Conservation (phyloP, 1,284 basidiomycete species). For the Thelephora terrestris region DNA sequence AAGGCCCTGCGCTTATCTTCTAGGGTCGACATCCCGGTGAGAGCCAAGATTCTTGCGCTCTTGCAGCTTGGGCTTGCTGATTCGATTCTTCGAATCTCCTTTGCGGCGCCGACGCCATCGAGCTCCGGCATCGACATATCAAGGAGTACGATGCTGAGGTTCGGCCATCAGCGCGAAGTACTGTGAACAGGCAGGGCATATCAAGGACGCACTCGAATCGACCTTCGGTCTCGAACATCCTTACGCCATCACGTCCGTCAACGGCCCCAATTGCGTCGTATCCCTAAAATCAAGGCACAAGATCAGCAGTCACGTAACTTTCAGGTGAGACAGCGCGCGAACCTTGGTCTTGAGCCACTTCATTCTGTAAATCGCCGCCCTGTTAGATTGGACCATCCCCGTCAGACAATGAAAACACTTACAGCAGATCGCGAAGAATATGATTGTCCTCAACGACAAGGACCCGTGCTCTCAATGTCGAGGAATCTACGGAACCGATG, state of each 20-base stretch:
- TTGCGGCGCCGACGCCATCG: constrained; percentile 81
- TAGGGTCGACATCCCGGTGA: constrained; percentile 87
- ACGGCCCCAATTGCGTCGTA: constrained; percentile 73
- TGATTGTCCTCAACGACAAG: constrained; percentile 81
- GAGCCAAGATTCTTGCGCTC: constrained; percentile 67
- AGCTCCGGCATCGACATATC: constrained; percentile 92
- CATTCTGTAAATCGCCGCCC: constrained; percentile 33
- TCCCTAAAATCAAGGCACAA: constrained; percentile 33
- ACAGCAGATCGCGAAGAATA: constrained; percentile 67
- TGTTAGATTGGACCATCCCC: constrained; percentile 7
- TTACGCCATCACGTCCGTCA: constrained; percentile 79
- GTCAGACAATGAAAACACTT: constrained; percentile 18
- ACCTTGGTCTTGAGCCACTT: constrained; percentile 75
- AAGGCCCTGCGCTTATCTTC: constrained; percentile 91
- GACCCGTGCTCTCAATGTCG: constrained; percentile 33
- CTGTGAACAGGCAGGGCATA: not conserved
- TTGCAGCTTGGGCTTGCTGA: constrained; percentile 18
- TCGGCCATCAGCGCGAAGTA: constrained; percentile 5
- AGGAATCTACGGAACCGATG: constrained; percentile 32
- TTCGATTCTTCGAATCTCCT: constrained; percentile 77
- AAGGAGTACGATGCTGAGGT: constrained; percentile 65
- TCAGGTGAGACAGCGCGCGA: constrained; percentile 12
- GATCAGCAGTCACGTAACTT: not conserved
- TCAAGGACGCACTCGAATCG: constrained; percentile 62
- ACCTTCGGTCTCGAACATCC: constrained; percentile 57